Evolutionary conservation across 1,284 basidiomycete genomes (phyloP).

Genomic region (Austroboletus rostrupii): DNA sequence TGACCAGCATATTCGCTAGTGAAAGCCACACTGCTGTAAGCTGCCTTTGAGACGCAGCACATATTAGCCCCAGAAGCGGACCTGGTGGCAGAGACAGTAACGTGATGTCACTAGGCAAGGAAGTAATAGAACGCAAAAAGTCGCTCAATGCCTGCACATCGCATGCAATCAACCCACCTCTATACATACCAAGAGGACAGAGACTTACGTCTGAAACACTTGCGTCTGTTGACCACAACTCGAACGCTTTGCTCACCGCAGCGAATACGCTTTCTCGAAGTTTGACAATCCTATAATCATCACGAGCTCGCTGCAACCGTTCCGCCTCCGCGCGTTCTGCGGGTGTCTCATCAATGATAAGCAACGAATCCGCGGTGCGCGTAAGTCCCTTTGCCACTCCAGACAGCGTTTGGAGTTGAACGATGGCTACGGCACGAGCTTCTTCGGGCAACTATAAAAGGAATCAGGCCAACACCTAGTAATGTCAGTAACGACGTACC

Average conservation of each 20-base stretch:
- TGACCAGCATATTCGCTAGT: slow-evolving; percentile 72
- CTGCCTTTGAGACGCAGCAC: slow-evolving; percentile 67
- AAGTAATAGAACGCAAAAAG: slow-evolving; percentile 77
- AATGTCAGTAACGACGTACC: slow-evolving; percentile 35
- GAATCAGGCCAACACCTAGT: slow-evolving; percentile 1
- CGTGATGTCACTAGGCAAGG: slow-evolving; percentile 67
- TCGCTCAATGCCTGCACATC: slow-evolving; percentile 64
- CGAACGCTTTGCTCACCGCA: slow-evolving; percentile 58
- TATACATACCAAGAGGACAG: background rate
- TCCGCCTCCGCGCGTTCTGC: slow-evolving; percentile 46
- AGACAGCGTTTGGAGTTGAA: slow-evolving; percentile 73
- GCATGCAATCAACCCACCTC: slow-evolving; percentile 6
- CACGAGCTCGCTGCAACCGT: slow-evolving; percentile 56
- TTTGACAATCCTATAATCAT: slow-evolving; percentile 59
- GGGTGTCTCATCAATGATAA: slow-evolving; percentile 58
- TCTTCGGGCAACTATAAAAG: slow-evolving; percentile 60
- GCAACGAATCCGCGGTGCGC: slow-evolving; percentile 64
- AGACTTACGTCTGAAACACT: slow-evolving; percentile 68
- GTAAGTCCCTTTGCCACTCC: slow-evolving; percentile 85
- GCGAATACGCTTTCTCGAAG: slow-evolving; percentile 63
- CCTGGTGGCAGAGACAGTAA: slow-evolving; percentile 75
- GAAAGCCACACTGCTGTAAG: slow-evolving; percentile 82
- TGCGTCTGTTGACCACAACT: slow-evolving; percentile 73
- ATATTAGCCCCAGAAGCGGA: slow-evolving; percentile 76
- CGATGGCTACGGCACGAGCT: slow-evolving; percentile 53